Percentiles rank a stretch among this genome's conserved stretches.
These are phyloP conservation scores for Hygrocybe punicea DNA, from an alignment of 768 basidiomycete genomes.

Conservation along the genomic window DNA sequence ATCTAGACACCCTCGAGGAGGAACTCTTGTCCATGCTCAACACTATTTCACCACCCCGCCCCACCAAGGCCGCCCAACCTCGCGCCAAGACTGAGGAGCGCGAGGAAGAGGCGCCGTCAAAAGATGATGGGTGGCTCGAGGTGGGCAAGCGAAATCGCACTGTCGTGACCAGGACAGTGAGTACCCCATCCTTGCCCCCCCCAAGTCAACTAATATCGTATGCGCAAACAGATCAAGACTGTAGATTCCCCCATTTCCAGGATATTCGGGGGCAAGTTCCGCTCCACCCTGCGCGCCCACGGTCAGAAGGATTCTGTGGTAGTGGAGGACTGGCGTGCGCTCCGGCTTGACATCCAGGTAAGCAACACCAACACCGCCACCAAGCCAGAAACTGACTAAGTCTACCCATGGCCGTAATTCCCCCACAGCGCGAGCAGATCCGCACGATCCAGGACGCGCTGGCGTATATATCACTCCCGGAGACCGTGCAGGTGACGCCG, in stretches of 20 bases:
- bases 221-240: slow-evolving; percentile 56
- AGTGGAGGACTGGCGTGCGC: slow-evolving; percentile 86
- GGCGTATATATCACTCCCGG: slow-evolving; percentile 69
- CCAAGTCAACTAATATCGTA: not conserved
- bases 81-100: slow-evolving; percentile 41
- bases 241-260: slow-evolving; percentile 84
- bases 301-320: slow-evolving; percentile 83
- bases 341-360: slow-evolving; percentile 88
- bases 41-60: slow-evolving; percentile 44
- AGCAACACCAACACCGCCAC: slow-evolving; percentile 8
- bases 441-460: slow-evolving; percentile 82
- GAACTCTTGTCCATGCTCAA: slow-evolving; percentile 72
- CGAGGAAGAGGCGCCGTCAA: slow-evolving; percentile 39
- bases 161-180: slow-evolving; percentile 74
- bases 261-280: slow-evolving; percentile 92
- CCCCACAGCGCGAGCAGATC: slow-evolving; percentile 62
- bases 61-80: slow-evolving; percentile 20
- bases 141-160: slow-evolving; percentile 86
- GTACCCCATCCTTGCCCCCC: slow-evolving; percentile 24
- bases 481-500: slow-evolving; percentile 71
- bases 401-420: too few relatives aligned
- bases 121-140: slow-evolving; percentile 83
- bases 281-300: slow-evolving; percentile 76
- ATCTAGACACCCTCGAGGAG: slow-evolving; percentile 90
- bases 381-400: too few relatives aligned